Base-by-base conservation (phyloP, 352 stramenopile species). In the Phytophthora nicotianae region DNA sequence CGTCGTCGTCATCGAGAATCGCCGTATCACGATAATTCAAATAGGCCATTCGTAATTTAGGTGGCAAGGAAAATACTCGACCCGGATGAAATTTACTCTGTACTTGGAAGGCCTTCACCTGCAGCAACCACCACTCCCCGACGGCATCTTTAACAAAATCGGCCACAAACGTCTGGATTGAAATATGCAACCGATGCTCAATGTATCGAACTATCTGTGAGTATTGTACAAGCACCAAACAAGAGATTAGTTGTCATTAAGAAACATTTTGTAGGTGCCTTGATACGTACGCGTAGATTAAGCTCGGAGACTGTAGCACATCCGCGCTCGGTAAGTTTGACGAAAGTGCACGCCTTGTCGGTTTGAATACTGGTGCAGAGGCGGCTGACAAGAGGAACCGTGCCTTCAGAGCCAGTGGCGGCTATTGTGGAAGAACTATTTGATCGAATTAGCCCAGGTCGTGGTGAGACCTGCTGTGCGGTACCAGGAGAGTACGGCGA, bases 61-160 rank as follows among this genome's bases (percentile, higher is more conserved):
- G 27, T 0, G 79, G 68, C 8, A 93, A 40, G 4, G 80, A 78
- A 46, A 75, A 73, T 11, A 65, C 59, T 24, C 72, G 59, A 5
- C 77, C 82, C 7, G 66, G 54, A 33, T 79, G 58, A n/a, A 63
- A 35, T 27, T 50, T 71, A 32, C 50, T 72, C 42, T 75, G 75
- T 38, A 93, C 56, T 4, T 83, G 83, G 38, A 93, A 93, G 9
- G 80, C 74, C 48, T 95, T 95, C 35, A 95, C 75, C 32, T 95
- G 86, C 3, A 95, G 58, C 0, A 93, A 67, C 86, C 86, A 93
- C 86, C 86, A 95, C 9, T 73, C 68, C 0, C 86, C 83, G n/a
- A 67, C 40, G 2, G 57, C 38, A 61, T 95, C 86, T 69, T 92
- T 93, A 10, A 83, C 58, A 38, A 79, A 95, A 62, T 95, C 86